Evolutionary conservation across 306 rosid species (phyloP).

Genomic region (Vigna nakashimae): DNA sequence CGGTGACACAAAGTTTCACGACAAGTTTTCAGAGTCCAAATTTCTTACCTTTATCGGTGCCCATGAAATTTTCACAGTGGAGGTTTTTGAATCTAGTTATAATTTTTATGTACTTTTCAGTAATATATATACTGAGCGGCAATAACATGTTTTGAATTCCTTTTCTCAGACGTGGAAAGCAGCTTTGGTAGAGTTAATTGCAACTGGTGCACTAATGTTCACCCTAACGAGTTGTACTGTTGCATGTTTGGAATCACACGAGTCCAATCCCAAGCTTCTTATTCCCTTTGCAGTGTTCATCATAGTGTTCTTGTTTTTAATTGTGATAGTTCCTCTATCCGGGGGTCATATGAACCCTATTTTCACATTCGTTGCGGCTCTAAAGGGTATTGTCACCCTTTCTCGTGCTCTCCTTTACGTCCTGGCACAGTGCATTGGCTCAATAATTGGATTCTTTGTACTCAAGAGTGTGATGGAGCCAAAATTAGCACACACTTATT

Average conservation of each 20-base stretch:
- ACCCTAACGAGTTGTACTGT: background rate
- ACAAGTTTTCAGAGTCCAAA: background rate
- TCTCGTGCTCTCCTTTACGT: background rate
- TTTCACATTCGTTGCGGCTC: background rate
- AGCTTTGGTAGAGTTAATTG: constrained; percentile 1
- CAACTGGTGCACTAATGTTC: background rate
- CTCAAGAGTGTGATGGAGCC: background rate
- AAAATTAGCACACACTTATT: background rate
- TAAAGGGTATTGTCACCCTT: background rate
- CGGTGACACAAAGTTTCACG: too few relatives aligned
- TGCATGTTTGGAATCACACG: background rate
- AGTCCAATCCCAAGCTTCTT: background rate
- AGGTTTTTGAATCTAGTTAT: background rate
- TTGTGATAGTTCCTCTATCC: background rate
- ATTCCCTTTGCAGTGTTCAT: background rate
- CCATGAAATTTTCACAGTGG: background rate
- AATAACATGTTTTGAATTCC: too few relatives aligned
- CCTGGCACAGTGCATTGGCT: background rate
- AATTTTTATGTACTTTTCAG: too few relatives aligned
- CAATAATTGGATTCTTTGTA: background rate
- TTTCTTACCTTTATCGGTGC: background rate
- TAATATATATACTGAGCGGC: too few relatives aligned
- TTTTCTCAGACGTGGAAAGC: background rate
- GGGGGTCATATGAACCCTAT: background rate
- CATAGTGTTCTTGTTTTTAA: background rate